Evolutionary conservation across 2,329 filamentous ascomycete species (phyloP).

Genomic region (Monosporascus sp.): DNA sequence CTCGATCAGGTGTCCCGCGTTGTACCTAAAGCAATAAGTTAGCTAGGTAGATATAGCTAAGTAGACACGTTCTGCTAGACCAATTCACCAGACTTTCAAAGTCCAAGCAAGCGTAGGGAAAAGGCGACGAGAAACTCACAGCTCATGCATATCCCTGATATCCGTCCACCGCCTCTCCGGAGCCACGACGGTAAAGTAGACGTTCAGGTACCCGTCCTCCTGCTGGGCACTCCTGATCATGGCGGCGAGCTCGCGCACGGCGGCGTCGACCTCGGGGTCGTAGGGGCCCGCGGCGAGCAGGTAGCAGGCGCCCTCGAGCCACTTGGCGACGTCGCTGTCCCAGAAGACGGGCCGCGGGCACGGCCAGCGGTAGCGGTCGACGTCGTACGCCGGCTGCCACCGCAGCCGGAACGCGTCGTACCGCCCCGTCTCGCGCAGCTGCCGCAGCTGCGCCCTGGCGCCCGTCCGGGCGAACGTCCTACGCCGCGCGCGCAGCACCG

Average conservation of each 20-base stretch:
- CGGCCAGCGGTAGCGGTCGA: slow-evolving; percentile 45
- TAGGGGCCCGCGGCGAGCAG: slow-evolving; percentile 36
- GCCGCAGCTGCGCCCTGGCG: slow-evolving; percentile 44
- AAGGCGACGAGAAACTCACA: slow-evolving; percentile 32
- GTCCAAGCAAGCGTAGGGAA: neutral
- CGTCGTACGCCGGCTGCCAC: slow-evolving; percentile 50
- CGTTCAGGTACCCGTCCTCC: slow-evolving; percentile 57
- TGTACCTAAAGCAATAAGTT: slow-evolving; percentile 37
- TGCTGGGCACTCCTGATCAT: slow-evolving; percentile 55
- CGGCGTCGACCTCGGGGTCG: slow-evolving; percentile 41
- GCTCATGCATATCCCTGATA: slow-evolving; percentile 55
- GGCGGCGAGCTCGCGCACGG: slow-evolving; percentile 49
- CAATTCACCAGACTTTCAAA: neutral
- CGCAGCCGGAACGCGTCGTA: slow-evolving; percentile 54
- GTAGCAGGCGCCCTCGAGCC: slow-evolving; percentile 59
- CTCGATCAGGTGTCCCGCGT: slow-evolving; percentile 57
- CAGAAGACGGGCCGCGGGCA: slow-evolving; percentile 55
- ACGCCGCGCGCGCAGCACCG: slow-evolving; percentile 29
- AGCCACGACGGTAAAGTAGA: slow-evolving; percentile 57
- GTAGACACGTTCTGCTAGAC: no score
- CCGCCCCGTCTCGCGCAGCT: slow-evolving; percentile 48
- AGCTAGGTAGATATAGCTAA: no score
- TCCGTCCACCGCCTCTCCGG: slow-evolving; percentile 52
- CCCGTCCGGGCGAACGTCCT: slow-evolving; percentile 32
- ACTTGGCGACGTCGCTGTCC: slow-evolving; percentile 52